phyloP scores from a whole-genome alignment of 352 stramenopile species.

The Phytophthora crassamura region DNA sequence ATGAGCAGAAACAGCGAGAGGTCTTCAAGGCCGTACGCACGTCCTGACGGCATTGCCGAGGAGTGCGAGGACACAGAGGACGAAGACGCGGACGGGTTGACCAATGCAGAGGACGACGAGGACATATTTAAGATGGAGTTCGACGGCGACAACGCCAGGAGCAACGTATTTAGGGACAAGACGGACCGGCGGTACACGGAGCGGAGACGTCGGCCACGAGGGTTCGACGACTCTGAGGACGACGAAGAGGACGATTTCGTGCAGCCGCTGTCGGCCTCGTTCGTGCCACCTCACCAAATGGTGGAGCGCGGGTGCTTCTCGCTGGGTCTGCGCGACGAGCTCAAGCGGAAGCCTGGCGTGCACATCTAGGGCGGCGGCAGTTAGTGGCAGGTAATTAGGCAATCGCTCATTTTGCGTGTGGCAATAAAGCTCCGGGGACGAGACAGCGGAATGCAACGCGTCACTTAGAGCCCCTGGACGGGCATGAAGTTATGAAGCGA shows the following conservation, averaged over 20 bases:
- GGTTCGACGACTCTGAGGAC: constrained; percentile 33
- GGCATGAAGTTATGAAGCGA: constrained; percentile 22
- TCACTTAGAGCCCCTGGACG: constrained; percentile 20
- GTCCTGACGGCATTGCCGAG: constrained; percentile 39
- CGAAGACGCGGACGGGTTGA: constrained; percentile 41
- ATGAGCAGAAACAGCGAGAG: constrained; percentile 16
- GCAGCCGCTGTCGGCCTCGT: constrained; percentile 58
- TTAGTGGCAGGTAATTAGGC: constrained; percentile 22
- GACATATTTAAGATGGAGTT: constrained; percentile 88
- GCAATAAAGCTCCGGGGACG: constrained; percentile 7
- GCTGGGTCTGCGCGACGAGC: constrained; percentile 67
- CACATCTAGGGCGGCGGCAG: constrained; percentile 17
- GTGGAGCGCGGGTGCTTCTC: constrained; percentile 78
- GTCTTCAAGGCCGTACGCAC: constrained; percentile 21
- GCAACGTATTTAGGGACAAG: constrained; percentile 38
- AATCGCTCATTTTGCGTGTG: constrained; percentile 15
- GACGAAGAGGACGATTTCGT: constrained; percentile 36
- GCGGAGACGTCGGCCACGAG: constrained; percentile 19
- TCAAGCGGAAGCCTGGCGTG: constrained; percentile 62
- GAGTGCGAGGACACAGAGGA: constrained; percentile 53
- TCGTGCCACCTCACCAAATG: constrained; percentile 79
- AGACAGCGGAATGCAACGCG: neutral
- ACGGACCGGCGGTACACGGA: constrained; percentile 11
- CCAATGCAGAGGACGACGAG: constrained; percentile 45
- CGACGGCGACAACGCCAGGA: constrained; percentile 37